A percentile compares a stretch with the other conserved stretches of the same genome.
These are phyloP conservation scores for Quercus lobata DNA, from an alignment of 331 rosid species.

Conservation along the genomic window DNA sequence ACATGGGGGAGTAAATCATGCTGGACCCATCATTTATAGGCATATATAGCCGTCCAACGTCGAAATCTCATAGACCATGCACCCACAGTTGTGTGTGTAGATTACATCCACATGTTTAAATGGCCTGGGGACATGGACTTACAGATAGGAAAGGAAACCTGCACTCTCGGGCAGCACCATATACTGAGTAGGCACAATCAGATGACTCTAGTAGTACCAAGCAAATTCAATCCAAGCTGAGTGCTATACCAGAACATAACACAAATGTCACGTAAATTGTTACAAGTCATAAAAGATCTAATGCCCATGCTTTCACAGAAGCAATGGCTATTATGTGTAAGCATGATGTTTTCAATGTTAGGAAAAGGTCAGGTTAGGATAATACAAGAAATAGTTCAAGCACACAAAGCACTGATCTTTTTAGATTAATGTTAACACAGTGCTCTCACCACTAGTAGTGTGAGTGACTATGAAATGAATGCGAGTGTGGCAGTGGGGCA, in stretches of 20 bases:
- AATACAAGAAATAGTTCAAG: slow-evolving; percentile 3
- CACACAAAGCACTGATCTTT: slow-evolving; percentile 12
- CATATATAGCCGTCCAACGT: slow-evolving; percentile 28
- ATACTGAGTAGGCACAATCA: slow-evolving; percentile 17
- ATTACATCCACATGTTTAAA: slow-evolving; percentile 34
- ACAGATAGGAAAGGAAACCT: slow-evolving; percentile 27
- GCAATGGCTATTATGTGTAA: slow-evolving; percentile 1
- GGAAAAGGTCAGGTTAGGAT: slow-evolving; percentile 1
- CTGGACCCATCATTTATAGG: slow-evolving; percentile 18
- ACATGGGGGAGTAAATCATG: slow-evolving; percentile 17
- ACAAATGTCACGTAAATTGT: slow-evolving; percentile 29
- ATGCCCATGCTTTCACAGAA: slow-evolving; percentile 3
- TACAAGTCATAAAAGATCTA: slow-evolving; percentile 3
- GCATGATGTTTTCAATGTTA: not conserved
- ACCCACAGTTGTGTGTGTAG: not conserved
- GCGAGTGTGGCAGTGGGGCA: slow-evolving; percentile 25
- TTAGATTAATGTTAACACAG: slow-evolving; percentile 2
- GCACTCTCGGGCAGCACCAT: slow-evolving; percentile 32
- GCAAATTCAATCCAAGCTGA: slow-evolving; percentile 22
- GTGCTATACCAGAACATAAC: slow-evolving; percentile 4
- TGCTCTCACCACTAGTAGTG: slow-evolving; percentile 17
- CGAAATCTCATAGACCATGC: slow-evolving; percentile 22
- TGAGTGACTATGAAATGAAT: not conserved
- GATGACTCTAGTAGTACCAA: slow-evolving; percentile 24
- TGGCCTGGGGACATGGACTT: slow-evolving; percentile 16